phyloP scores from a whole-genome alignment of 805 yeast species.

The Yamadazyma akitaensis region DNA sequence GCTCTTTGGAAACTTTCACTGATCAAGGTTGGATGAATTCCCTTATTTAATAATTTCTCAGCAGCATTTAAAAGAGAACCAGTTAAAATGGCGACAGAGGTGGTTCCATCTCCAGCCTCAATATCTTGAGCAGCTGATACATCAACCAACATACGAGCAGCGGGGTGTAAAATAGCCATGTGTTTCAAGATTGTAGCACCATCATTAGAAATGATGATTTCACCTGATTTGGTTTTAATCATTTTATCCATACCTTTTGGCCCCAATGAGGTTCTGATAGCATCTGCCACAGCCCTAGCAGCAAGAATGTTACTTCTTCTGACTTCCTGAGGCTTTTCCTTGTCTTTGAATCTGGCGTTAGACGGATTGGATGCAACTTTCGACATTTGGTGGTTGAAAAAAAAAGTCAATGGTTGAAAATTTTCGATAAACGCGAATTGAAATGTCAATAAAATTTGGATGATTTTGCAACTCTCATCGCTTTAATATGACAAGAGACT shows the following conservation, averaged over 20 bases:
- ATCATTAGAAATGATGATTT: conserved; percentile 92
- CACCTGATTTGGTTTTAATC: conserved; percentile 92
- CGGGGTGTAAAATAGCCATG: conserved; percentile 98
- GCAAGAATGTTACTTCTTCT: conserved; percentile 86
- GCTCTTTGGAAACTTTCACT: conserved; percentile 93
- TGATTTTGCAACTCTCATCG: neutral
- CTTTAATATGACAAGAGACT: conserved; percentile 16
- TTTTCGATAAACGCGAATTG: conserved; percentile 4
- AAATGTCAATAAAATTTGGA: neutral
- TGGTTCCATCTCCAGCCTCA: conserved; percentile 99
- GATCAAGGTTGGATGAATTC: conserved; percentile 92
- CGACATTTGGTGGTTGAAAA: conserved; percentile 3
- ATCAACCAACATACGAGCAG: conserved; percentile 95
- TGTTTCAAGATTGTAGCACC: conserved; percentile 96
- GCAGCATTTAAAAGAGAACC: conserved; percentile 96
- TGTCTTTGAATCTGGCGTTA: conserved; percentile 87
- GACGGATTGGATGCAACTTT: conserved; percentile 43
- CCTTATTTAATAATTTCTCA: conserved; percentile 81
- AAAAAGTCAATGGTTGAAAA: neutral
- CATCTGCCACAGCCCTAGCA: conserved; percentile 93
- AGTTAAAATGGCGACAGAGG: conserved; percentile 92
- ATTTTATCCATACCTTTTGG: conserved; percentile 99
- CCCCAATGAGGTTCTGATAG: conserved; percentile 91
- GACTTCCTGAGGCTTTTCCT: conserved; percentile 93
- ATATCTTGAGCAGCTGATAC: conserved; percentile 97